Conservation (phyloP, 306 rosid genomes). For the Quercus parvula region DNA sequence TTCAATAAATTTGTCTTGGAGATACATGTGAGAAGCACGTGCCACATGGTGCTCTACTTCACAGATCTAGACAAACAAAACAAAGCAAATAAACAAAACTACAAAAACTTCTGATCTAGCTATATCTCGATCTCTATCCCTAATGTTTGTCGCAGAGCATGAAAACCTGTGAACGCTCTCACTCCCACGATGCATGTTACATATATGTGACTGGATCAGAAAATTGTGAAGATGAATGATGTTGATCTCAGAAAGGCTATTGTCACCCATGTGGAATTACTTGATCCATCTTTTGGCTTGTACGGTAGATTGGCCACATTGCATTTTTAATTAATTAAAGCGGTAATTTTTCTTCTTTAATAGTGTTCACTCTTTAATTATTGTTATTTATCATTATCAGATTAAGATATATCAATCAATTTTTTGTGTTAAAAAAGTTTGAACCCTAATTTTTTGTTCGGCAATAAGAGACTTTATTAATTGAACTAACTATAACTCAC, state of each 20-base stretch:
- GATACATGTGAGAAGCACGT: too few species aligned
- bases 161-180: neutral
- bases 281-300: neutral
- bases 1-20: too few species aligned
- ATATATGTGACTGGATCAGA: neutral
- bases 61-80: neutral
- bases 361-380: too few species aligned
- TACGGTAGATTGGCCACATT: neutral
- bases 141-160: neutral
- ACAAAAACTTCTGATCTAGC: too few species aligned
- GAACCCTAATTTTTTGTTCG: too few species aligned
- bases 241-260: neutral
- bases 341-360: neutral
- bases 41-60: neutral
- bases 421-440: fast-evolving
- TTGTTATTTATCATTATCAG: fast-evolving
- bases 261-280: constrained; percentile 12
- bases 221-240: neutral
- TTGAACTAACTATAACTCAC: too few species aligned
- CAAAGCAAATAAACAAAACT: neutral
- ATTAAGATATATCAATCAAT: too few species aligned
- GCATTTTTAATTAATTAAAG: neutral
- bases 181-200: neutral
- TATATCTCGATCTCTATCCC: neutral
- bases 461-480: too few species aligned